phyloP scores from a whole-genome alignment of 352 stramenopile genomes.

The Globisporangium cylindrosporum region DNA sequence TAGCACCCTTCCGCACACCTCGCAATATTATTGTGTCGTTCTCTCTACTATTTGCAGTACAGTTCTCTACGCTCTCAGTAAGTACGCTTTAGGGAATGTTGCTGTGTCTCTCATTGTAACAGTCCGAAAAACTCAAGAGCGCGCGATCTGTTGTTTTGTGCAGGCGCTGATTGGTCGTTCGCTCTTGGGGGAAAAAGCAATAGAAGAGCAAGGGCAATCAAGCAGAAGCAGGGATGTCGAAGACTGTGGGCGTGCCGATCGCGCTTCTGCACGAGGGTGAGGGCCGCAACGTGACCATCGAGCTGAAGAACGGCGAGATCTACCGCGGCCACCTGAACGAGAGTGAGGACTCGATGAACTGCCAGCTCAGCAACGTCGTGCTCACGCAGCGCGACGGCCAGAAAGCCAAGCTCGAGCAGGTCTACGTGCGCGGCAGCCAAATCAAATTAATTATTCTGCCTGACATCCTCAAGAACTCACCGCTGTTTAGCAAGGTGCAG shows the following conservation, averaged over 20 bases:
- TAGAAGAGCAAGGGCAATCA: neutral
- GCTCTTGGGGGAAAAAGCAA: neutral
- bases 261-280: constrained; percentile 87
- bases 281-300: constrained; percentile 78
- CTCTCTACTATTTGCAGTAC: neutral
- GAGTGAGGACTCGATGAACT: constrained; percentile 97
- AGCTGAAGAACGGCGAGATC: constrained; percentile 89
- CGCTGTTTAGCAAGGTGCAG: constrained; percentile 95
- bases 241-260: constrained; percentile 78
- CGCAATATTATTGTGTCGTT: neutral
- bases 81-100: neutral
- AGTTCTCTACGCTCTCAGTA: neutral
- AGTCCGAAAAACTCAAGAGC: neutral
- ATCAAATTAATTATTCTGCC: constrained; percentile 97
- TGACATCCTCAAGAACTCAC: constrained; percentile 97
- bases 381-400: constrained; percentile 84
- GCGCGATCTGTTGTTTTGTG: neutral
- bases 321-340: constrained; percentile 81
- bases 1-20: neutral
- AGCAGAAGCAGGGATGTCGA: constrained; percentile 40
- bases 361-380: constrained; percentile 92
- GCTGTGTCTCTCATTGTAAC: neutral
- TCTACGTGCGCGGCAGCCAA: constrained; percentile 95
- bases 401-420: constrained; percentile 77
- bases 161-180: neutral